Conservation (phyloP, 305 asterid genomes). For the Fraxinus dipetala region DNA sequence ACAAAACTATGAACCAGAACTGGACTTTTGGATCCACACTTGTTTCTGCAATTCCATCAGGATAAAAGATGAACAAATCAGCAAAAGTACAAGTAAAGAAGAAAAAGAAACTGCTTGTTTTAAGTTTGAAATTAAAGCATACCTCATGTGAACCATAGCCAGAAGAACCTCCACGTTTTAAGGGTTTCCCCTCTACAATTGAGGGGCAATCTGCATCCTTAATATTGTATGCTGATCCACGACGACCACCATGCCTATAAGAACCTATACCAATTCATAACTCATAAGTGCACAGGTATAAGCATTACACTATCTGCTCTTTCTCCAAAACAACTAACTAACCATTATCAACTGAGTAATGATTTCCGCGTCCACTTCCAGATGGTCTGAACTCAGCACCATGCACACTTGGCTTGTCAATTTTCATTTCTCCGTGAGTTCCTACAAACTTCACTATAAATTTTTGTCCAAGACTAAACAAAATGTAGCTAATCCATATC, state of each 20-base stretch:
- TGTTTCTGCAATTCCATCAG: slow-evolving; percentile 52
- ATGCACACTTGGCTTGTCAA: slow-evolving; percentile 40
- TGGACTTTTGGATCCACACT: slow-evolving; percentile 83
- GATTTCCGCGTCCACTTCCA: slow-evolving; percentile 56
- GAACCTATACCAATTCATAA: slow-evolving; percentile 49
- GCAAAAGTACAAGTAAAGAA: neutral
- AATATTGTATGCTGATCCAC: slow-evolving; percentile 48
- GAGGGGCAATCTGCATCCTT: slow-evolving; percentile 65
- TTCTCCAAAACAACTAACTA: slow-evolving; percentile 26
- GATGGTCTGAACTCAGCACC: slow-evolving; percentile 51
- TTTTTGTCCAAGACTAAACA: neutral
- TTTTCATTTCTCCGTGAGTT: slow-evolving; percentile 47
- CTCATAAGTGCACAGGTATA: slow-evolving; percentile 15
- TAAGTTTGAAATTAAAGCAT: slow-evolving; percentile 18
- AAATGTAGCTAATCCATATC: neutral
- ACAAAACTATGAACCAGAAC: slow-evolving; percentile 55
- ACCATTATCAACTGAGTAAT: slow-evolving; percentile 69
- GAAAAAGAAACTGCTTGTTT: neutral
- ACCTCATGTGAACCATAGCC: slow-evolving; percentile 61
- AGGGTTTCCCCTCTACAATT: slow-evolving; percentile 56
- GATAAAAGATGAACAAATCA: slow-evolving; percentile 20
- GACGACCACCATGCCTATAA: slow-evolving; percentile 66
- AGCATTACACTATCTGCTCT: slow-evolving; percentile 1
- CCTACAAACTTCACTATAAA: slow-evolving; percentile 33
- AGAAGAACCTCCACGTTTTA: slow-evolving; percentile 53